Percentiles rank a stretch among this genome's conserved stretches.
Evolutionary conservation across 1,284 basidiomycete species (phyloP).

Genomic region (Trichosporon sp.): DNA sequence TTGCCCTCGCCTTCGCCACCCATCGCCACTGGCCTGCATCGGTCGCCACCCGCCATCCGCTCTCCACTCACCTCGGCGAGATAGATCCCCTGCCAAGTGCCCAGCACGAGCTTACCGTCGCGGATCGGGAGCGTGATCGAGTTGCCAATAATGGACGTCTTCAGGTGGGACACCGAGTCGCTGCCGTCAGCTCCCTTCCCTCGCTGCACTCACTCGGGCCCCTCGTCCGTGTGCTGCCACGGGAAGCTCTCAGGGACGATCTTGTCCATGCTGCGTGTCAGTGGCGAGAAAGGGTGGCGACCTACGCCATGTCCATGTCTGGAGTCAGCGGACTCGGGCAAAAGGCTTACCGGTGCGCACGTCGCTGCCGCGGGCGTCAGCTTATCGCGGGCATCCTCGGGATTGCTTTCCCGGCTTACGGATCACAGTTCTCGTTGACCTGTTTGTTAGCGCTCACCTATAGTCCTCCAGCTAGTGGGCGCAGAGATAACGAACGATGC

Average conservation of each 20-base stretch:
- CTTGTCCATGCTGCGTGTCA: slow-evolving; percentile 58
- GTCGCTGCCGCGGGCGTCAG: not conserved
- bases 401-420: slow-evolving; percentile 25
- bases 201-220: slow-evolving; percentile 64
- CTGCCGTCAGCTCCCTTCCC: slow-evolving; percentile 20
- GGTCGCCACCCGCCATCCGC: not conserved
- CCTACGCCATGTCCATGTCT: slow-evolving; percentile 54
- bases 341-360: slow-evolving; percentile 9
- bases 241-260: slow-evolving; percentile 81
- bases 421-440: slow-evolving; percentile 47
- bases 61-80: slow-evolving; percentile 30
- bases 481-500: not conserved
- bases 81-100: slow-evolving; percentile 75
- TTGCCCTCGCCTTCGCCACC: not conserved
- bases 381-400: not conserved
- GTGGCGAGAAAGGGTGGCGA: not conserved
- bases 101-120: slow-evolving; percentile 71
- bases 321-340: slow-evolving; percentile 7
- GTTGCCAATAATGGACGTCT: slow-evolving; percentile 75
- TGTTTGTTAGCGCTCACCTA: slow-evolving; percentile 10
- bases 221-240: slow-evolving; percentile 87
- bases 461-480: not conserved
- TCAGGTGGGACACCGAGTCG: slow-evolving; percentile 75
- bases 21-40: no score
- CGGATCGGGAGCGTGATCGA: slow-evolving; percentile 81